Percentiles rank a stretch among this genome's conserved stretches.
Evolutionary conservation across 306 rosid genomes (phyloP).

Genomic region (Castanospermum australe): DNA sequence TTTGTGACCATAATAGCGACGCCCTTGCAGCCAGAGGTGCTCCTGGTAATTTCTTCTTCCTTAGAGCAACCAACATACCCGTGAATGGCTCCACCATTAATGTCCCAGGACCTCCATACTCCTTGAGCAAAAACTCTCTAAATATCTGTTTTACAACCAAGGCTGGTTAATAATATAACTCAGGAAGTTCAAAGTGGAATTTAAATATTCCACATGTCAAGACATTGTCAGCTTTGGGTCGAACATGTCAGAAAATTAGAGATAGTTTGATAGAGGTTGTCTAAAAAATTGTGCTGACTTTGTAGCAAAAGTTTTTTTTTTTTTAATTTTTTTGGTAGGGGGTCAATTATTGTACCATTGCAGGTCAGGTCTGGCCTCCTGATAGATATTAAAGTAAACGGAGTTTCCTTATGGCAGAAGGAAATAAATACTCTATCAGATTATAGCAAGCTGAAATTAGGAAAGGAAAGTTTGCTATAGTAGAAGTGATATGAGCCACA

Average conservation of each 20-base stretch:
- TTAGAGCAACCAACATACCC: constrained; percentile 46
- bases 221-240: constrained; percentile 42
- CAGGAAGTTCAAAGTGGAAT: constrained; percentile 20
- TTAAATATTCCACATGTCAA: constrained; percentile 35
- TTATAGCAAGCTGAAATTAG: constrained; percentile 4
- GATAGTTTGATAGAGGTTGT: constrained; percentile 4
- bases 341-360: constrained; percentile 28
- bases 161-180: constrained; percentile 7
- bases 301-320: not conserved
- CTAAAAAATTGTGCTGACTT: constrained; percentile 21
- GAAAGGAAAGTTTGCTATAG: constrained; percentile 14
- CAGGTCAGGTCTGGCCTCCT: constrained; percentile 18
- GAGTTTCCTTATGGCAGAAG: constrained; percentile 11
- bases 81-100: constrained; percentile 63
- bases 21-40: constrained; percentile 48
- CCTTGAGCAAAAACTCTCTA: constrained; percentile 38
- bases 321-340: not conserved
- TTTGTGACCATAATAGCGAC: constrained; percentile 54
- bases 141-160: constrained; percentile 32
- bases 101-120: constrained; percentile 58
- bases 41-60: constrained; percentile 43
- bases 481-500: constrained; percentile 1
- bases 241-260: constrained; percentile 41
- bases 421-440: not conserved
- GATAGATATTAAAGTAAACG: constrained; percentile 6